A percentile compares a stretch with the other conserved stretches of the same genome.
Evolutionary conservation across 148 eudicot species (phyloP).

Genomic region (Camellia sinensis): DNA sequence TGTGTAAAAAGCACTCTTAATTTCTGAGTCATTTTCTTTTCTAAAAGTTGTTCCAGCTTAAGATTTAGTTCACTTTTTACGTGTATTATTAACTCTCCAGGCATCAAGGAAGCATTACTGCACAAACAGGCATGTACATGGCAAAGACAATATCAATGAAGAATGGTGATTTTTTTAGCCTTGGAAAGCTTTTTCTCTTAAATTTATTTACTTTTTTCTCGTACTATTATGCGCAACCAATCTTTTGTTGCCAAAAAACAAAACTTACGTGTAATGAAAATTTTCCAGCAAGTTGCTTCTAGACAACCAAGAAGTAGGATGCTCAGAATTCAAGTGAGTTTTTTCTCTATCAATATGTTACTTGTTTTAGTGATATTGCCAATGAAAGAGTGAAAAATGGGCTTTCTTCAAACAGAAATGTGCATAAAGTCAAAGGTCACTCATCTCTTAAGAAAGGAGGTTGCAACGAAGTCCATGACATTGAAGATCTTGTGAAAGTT

Average conservation of each 20-base stretch:
- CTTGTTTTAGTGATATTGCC: conserved; percentile 22
- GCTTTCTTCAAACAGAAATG: conserved; percentile 52
- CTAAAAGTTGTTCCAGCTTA: neutral
- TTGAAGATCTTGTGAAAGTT: conserved; percentile 93
- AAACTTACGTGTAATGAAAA: neutral
- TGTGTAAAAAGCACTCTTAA: neutral
- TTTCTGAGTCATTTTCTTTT: too few relatives aligned
- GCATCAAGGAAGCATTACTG: conserved; percentile 95
- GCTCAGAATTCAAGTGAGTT: conserved; percentile 78
- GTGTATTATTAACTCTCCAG: conserved; percentile 35
- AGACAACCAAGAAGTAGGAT: conserved; percentile 49
- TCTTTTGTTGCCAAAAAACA: too few relatives aligned
- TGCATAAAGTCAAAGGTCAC: conserved; percentile 66
- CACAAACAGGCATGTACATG: conserved; percentile 56
- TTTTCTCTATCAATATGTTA: neutral
- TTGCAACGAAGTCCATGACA: conserved; percentile 84
- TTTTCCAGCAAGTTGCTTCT: conserved; percentile 73
- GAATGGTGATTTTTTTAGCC: conserved; percentile 56
- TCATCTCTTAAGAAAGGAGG: conserved; percentile 85
- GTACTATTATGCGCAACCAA: conserved; percentile 2
- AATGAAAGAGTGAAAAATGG: neutral
- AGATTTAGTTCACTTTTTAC: neutral
- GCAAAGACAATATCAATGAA: conserved; percentile 67
- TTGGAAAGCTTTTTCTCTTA: neutral
- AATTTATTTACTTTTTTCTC: conserved; percentile 14